Evolutionary conservation across 495 filamentous ascomycete genomes (phyloP).

Genomic region (Sporormia fimetaria): DNA sequence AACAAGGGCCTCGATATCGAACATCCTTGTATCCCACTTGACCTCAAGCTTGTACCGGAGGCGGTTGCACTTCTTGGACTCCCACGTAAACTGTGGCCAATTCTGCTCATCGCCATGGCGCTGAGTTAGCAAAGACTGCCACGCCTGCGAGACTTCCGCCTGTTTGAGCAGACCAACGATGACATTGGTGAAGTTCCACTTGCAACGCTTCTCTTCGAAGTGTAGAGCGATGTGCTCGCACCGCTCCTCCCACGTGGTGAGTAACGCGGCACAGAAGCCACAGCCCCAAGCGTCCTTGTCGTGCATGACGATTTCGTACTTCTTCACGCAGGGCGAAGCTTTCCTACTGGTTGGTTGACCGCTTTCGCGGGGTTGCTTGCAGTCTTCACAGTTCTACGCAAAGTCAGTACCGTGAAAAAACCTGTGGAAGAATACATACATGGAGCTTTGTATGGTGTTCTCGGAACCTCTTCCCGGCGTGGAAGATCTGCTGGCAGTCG

Average conservation of each 20-base stretch:
- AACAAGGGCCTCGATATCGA: constrained; percentile 21
- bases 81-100: constrained; percentile 23
- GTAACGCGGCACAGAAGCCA: constrained; percentile 23
- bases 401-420: constrained; percentile 1
- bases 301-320: constrained; percentile 21
- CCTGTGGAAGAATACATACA: not conserved
- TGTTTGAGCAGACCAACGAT: constrained; percentile 24
- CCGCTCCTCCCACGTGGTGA: constrained; percentile 24
- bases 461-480: constrained; percentile 24
- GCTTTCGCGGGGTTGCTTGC: constrained; percentile 23
- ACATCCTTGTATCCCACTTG: constrained; percentile 17
- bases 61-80: constrained; percentile 22
- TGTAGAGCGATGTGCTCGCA: constrained; percentile 27
- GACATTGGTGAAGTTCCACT: constrained; percentile 28
- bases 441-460: constrained; percentile 26
- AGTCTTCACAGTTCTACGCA: constrained; percentile 20
- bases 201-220: constrained; percentile 23
- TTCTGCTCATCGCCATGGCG: constrained; percentile 19
- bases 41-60: constrained; percentile 21
- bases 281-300: constrained; percentile 28
- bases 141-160: constrained; percentile 17
- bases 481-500: constrained; percentile 26
- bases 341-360: constrained; percentile 20
- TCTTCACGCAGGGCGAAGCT: constrained; percentile 25
- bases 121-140: constrained; percentile 14